Evolutionary conservation across 805 yeast genomes (phyloP), one percentile per base, ranked within the genome.

Genomic region (Helenozyma rhizophorensis): DNA sequence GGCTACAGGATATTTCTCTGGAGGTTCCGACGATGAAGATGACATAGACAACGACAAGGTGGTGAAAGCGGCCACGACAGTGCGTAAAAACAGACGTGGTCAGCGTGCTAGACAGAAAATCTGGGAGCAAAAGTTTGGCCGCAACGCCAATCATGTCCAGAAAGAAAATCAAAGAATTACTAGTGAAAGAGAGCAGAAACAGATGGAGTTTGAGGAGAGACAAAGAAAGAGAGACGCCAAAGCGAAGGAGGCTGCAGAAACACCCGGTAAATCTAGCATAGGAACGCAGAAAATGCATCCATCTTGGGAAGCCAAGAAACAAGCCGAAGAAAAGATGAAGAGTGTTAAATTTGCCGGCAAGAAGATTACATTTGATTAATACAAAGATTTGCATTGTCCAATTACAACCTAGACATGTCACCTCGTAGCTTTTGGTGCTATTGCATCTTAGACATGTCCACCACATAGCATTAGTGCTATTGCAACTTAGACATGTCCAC

Each of bases 31-130:
- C 22, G 77, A 71, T 11, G 81, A 74, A 26, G 64, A 58, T 28
- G 68, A 49, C 12, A 45, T 54, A n/a, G 68, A 61, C 39, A 50
- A 58, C 31, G 80, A 74, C 48, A 54, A 64, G 28, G 65, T 71
- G 8, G 77, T 78, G 5, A 72, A 77, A 36, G 68, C 65, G 28
- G 62, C 70, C 3, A 77, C 80, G 1, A 52, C 73, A 18, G 70
- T 68, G 13, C 74, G 90, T 42, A 87, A 88, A 49, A 93, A 93
- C 58, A 73, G 98, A 62, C 78, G 97, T 58, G 98, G 98, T 16
- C 98, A 93, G 65, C 72, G 97, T 39, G 98, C 97, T 1, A 79
- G 98, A 63, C 93, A 90, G 57, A 83, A 84, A 68, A 87, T 93
- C 32, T 93, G 97, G 97, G 98, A 88, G 54, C 66, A 74, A 61